Conservation (phyloP, 2,329 filamentous ascomycete species). For the Pestalotiopsis sp. region DNA sequence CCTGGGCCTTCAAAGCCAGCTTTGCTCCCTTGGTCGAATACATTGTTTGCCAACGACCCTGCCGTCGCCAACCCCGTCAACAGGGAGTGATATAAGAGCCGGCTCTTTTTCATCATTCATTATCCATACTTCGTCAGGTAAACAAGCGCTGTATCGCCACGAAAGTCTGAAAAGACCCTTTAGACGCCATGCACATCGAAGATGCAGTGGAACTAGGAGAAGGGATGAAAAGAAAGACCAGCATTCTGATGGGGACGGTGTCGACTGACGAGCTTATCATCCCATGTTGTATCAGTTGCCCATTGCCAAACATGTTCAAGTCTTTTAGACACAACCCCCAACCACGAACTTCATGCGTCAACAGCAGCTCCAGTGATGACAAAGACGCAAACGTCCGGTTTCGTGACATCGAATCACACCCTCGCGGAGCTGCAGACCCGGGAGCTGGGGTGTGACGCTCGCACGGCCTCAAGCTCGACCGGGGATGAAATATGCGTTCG, state of each 20-base stretch:
- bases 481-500: slow-evolving; percentile 6
- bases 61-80: slow-evolving; percentile 32
- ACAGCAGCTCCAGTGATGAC: slow-evolving; percentile 1
- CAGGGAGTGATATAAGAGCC: slow-evolving; percentile 31
- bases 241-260: background rate
- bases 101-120: slow-evolving; percentile 33
- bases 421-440: slow-evolving; percentile 8
- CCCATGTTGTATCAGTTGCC: background rate
- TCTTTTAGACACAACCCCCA: slow-evolving; percentile 12
- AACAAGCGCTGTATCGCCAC: slow-evolving; percentile 20
- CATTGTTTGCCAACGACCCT: slow-evolving; percentile 25
- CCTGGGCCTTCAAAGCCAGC: slow-evolving; percentile 4
- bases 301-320: slow-evolving; percentile 16
- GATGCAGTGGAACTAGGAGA: slow-evolving; percentile 11
- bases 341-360: slow-evolving; percentile 14
- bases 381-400: slow-evolving; percentile 9
- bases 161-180: slow-evolving; percentile 20
- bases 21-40: slow-evolving; percentile 14
- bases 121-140: slow-evolving; percentile 25
- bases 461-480: slow-evolving; percentile 18
- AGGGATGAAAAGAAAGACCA: slow-evolving; percentile 16
- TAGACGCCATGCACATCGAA: slow-evolving; percentile 19
- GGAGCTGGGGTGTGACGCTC: slow-evolving; percentile 24
- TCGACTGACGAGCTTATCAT: background rate
- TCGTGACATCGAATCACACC: slow-evolving; percentile 1